Percentiles rank a stretch among this genome's conserved stretches.
These are phyloP conservation scores for Phialemonium atrogriseum DNA, from an alignment of 2,329 filamentous ascomycete genomes.

Conservation along the genomic window DNA sequence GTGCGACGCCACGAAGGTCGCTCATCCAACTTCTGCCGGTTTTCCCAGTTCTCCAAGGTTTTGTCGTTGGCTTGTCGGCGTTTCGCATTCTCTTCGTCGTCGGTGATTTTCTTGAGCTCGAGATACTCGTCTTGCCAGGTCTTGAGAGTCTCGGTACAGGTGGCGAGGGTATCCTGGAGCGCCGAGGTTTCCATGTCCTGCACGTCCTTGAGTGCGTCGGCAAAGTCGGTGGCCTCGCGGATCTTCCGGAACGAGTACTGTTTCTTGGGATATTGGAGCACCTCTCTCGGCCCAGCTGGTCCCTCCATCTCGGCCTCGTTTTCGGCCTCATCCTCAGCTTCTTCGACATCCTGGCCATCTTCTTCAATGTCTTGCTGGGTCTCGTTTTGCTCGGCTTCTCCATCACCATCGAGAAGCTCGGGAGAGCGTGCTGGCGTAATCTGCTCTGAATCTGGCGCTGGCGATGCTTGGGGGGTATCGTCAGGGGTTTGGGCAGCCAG, in stretches of 20 bases:
- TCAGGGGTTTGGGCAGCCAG: conserved; percentile 3
- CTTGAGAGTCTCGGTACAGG: conserved; percentile 35
- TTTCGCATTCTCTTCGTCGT: conserved; percentile 49
- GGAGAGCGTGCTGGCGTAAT: conserved; percentile 1
- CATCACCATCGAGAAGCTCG: too few relatives aligned
- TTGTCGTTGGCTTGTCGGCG: conserved; percentile 40
- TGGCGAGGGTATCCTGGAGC: conserved; percentile 34
- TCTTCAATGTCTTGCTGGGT: background rate
- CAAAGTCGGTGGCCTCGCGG: conserved; percentile 40
- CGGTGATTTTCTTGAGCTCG: conserved; percentile 39
- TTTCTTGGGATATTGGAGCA: conserved; percentile 17
- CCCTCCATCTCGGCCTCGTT: conserved; percentile 7
- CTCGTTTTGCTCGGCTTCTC: conserved; percentile 7
- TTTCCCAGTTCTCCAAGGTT: conserved; percentile 24
- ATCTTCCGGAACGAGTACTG: conserved; percentile 42
- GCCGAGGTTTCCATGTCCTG: conserved; percentile 39
- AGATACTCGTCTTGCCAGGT: conserved; percentile 47
- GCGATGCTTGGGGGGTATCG: conserved; percentile 7
- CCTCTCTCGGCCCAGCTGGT: conserved; percentile 12
- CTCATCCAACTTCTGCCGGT: conserved; percentile 19
- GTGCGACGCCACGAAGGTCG: conserved; percentile 13
- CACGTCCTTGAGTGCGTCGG: conserved; percentile 37
- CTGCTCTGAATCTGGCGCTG: conserved; percentile 9
- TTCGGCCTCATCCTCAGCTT: conserved; percentile 6
- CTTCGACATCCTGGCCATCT: too few relatives aligned